Evolutionary conservation across 2,329 filamentous ascomycete species (phyloP).

Genomic region (Moelleriella libera): DNA sequence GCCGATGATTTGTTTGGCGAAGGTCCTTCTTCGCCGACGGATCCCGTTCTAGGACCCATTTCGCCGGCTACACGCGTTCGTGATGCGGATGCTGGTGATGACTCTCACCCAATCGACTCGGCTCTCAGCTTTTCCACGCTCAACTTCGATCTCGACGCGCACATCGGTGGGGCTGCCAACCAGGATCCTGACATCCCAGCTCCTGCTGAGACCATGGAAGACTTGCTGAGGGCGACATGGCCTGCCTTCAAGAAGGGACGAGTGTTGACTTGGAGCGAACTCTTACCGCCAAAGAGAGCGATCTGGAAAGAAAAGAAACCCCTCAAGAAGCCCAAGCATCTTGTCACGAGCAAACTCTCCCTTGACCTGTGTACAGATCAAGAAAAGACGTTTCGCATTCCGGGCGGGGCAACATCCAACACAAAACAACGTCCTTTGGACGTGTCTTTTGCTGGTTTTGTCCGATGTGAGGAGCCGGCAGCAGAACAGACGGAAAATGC

Average conservation of each 20-base stretch:
- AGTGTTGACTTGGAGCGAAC: conserved; percentile 64
- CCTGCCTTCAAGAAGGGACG: conserved; percentile 66
- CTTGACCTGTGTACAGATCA: conserved; percentile 79
- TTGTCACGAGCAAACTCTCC: conserved; percentile 77
- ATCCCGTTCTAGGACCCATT: conserved; percentile 24
- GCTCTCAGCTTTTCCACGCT: conserved; percentile 24
- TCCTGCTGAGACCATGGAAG: conserved; percentile 57
- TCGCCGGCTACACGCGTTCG: conserved; percentile 30
- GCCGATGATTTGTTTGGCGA: conserved; percentile 59
- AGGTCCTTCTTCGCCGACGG: conserved; percentile 34
- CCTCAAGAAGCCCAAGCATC: conserved; percentile 61
- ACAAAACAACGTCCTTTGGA: conserved; percentile 40
- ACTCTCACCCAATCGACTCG: conserved; percentile 16
- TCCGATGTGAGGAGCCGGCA: conserved; percentile 28
- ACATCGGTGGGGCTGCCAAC: conserved; percentile 29
- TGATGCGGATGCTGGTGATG: conserved; percentile 22
- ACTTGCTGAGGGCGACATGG: conserved; percentile 66
- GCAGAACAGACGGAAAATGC: conserved; percentile 18
- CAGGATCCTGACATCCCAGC: conserved; percentile 52
- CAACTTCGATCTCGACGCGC: conserved; percentile 34
- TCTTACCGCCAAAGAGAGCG: conserved; percentile 70
- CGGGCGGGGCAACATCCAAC: conserved; percentile 41
- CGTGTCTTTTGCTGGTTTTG: conserved; percentile 30
- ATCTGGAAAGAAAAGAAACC: conserved; percentile 69
- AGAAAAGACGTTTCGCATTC: conserved; percentile 71